Conservation (phyloP, 2,329 filamentous ascomycete genomes). For the Penicillium verrucosum region DNA sequence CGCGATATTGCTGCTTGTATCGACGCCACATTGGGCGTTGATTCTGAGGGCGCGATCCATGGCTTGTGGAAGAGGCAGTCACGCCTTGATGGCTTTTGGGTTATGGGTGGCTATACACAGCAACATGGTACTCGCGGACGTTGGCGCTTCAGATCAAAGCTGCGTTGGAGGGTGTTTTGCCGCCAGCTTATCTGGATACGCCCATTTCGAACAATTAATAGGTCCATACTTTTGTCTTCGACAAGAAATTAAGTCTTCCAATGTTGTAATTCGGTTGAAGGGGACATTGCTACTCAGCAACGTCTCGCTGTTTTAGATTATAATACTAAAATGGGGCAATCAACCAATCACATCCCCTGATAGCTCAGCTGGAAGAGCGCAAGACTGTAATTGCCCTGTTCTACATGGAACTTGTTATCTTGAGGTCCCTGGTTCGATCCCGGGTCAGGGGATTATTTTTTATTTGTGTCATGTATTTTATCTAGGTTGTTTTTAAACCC, state of each 20-base stretch:
- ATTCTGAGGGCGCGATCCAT: neutral
- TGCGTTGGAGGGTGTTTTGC: slow-evolving; percentile 28
- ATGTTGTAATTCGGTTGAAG: neutral
- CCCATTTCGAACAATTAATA: neutral
- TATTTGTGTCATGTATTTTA: neutral
- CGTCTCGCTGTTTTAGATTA: neutral
- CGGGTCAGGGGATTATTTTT: slow-evolving; percentile 2
- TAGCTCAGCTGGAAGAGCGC: slow-evolving; percentile 8
- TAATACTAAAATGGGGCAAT: accelerated
- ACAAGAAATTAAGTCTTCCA: neutral
- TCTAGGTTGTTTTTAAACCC: neutral
- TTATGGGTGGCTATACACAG: slow-evolving; percentile 46
- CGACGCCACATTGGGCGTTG: neutral
- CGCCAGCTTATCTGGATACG: slow-evolving; percentile 31
- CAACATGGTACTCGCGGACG: slow-evolving; percentile 42
- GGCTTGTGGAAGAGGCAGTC: neutral
- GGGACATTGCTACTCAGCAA: neutral
- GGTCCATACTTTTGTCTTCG: neutral
- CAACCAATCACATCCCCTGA: slow-evolving; percentile 1
- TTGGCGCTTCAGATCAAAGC: slow-evolving; percentile 49
- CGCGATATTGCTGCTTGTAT: neutral
- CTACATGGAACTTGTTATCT: neutral
- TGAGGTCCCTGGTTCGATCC: slow-evolving; percentile 8
- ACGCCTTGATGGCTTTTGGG: slow-evolving; percentile 30
- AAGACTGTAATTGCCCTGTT: slow-evolving; percentile 1